These are phyloP conservation scores for Suillus fuscotomentosus DNA, from an alignment of 768 basidiomycete genomes.

Conservation along the genomic window DNA sequence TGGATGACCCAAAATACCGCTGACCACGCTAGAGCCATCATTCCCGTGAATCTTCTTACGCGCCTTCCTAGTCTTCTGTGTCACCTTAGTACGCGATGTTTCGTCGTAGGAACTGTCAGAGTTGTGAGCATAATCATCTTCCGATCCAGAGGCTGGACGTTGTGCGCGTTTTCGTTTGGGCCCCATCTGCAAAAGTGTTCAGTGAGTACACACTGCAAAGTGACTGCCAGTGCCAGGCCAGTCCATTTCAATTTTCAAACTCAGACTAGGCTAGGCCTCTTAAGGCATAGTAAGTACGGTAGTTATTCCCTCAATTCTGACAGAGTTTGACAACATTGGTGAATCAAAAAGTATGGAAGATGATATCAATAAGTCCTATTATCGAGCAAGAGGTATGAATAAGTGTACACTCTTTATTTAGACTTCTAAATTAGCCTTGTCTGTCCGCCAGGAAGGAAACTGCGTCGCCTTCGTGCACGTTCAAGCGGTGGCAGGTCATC, in stretches of 20 bases:
- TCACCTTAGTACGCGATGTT: conserved; percentile 5
- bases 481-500: conserved; percentile 70
- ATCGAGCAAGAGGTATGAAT: neutral
- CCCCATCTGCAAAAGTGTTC: conserved; percentile 6
- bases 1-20: conserved; percentile 33
- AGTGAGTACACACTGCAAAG: neutral
- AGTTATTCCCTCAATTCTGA: neutral
- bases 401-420: neutral
- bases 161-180: conserved; percentile 26
- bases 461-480: conserved; percentile 55
- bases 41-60: conserved; percentile 14
- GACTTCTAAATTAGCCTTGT: conserved; percentile 18
- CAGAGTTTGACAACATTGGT: neutral
- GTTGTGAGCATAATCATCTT: conserved; percentile 8
- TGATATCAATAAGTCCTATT: neutral
- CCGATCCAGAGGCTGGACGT: conserved; percentile 15
- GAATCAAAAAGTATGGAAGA: neutral
- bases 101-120: conserved; percentile 25
- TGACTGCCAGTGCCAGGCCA: too few species aligned
- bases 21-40: neutral
- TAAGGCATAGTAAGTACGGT: too few species aligned
- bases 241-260: neutral
- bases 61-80: conserved; percentile 13
- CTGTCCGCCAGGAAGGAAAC: conserved; percentile 32
- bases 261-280: neutral